Base-by-base conservation (phyloP, 1,284 basidiomycete genomes). In the Rhodotorula sp. region DNA sequence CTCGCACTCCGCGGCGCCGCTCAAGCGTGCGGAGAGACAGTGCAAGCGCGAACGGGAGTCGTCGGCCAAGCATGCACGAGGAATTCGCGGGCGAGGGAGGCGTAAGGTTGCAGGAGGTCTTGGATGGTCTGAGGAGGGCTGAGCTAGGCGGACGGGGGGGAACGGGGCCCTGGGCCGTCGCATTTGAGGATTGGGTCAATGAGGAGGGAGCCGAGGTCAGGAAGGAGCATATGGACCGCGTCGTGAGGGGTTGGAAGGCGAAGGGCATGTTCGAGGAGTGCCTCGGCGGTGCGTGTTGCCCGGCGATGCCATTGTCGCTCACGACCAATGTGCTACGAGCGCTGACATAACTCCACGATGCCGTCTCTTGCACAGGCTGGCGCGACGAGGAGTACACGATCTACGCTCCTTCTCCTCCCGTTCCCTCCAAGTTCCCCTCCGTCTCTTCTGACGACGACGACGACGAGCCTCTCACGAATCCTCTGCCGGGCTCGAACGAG, bases 321-420 rank as follows among this genome's bases (percentile, higher is more conserved):
- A n/a, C n/a, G n/a, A n/a, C n/a, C n/a, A n/a, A n/a, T n/a, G n/a
- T n/a, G n/a, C n/a, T n/a, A n/a, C n/a, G n/a, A n/a, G n/a, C 6
- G 40, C 52, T 51, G 28, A 31, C 26, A 10, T n/a, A 5, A 31
- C 13, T 20, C 52, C 4, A 7, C n/a, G 30, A 26, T 54, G 20
- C 59, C 34, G 10, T 16, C 52, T 10, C 28, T 3, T 5, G 20
- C 9, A 24, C 71, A 73, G 82, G 92, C 67, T 96, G 94, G 93
- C 83, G 93, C 60, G 82, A 85, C 64, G 93, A 97, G 82, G 80
- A 87, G 77, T 96, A 94, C 79, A 85, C 90, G 34, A 84, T 95
- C 60, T 94, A 92, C 80, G 85, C 82, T 11, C 85, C 89, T 64
- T 88, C 28, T 89, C 10, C 57, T 66, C 30, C 78, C 71, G 24